phyloP scores from a whole-genome alignment of 108 stramenopile species.

The Skeletonema potamos region DNA sequence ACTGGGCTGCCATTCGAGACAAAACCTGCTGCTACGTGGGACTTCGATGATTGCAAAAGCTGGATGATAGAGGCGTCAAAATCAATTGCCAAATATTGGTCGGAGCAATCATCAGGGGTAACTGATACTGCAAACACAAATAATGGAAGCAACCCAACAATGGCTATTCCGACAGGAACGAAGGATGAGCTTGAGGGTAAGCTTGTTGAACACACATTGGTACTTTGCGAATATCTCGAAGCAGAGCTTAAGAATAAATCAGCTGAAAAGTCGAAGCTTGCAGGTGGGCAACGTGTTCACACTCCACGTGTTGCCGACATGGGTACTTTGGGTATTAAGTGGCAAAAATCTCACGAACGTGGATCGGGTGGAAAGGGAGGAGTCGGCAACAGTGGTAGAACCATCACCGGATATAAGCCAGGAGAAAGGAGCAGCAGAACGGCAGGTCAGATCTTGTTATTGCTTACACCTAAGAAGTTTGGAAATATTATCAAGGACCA shows the following conservation, averaged over 20 bases:
- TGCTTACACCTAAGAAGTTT: constrained; percentile 81
- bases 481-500: constrained; percentile 60
- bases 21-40: constrained; percentile 74
- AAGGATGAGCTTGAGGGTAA: constrained; percentile 79
- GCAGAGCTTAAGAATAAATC: constrained; percentile 48
- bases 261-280: constrained; percentile 10
- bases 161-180: constrained; percentile 62
- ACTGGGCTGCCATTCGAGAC: constrained; percentile 39
- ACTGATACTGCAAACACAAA: constrained; percentile 32
- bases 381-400: constrained; percentile 67
- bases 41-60: constrained; percentile 79
- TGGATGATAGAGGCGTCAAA: constrained; percentile 81
- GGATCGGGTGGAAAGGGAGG: constrained; percentile 88
- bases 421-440: constrained; percentile 50
- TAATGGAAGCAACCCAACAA: constrained; percentile 2
- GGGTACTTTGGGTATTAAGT: constrained; percentile 80
- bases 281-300: constrained; percentile 34
- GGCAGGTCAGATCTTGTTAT: constrained; percentile 81
- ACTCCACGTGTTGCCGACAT: constrained; percentile 84
- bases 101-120: constrained; percentile 42
- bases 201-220: constrained; percentile 74
- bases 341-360: constrained; percentile 87
- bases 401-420: constrained; percentile 35
- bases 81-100: constrained; percentile 75
- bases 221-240: constrained; percentile 74